A percentile compares a stretch with the other conserved stretches of the same genome.
Evolutionary conservation across 1,284 basidiomycete genomes (phyloP).

Genomic region (Macrocybe sp.): DNA sequence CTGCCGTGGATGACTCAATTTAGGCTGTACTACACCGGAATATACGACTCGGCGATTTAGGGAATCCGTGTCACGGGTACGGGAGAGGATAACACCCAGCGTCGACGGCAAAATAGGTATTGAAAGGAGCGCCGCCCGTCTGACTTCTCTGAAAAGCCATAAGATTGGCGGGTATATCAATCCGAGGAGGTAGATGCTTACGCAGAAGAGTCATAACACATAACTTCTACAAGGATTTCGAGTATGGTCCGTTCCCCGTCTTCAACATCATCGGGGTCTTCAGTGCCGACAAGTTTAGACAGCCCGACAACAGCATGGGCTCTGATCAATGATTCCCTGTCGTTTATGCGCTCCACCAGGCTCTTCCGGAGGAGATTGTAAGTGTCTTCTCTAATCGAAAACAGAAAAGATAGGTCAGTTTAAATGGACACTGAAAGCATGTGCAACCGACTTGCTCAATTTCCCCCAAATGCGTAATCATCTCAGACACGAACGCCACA

Average conservation of each 20-base stretch:
- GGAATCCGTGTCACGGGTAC: constrained; percentile 85
- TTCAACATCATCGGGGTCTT: constrained; percentile 64
- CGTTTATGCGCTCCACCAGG: constrained; percentile 75
- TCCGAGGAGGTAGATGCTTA: constrained; percentile 32
- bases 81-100: constrained; percentile 67
- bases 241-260: constrained; percentile 63
- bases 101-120: constrained; percentile 62
- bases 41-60: constrained; percentile 83
- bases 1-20: constrained; percentile 62
- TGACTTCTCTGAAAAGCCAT: constrained; percentile 68
- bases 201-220: constrained; percentile 77
- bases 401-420: not conserved
- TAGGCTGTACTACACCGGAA: constrained; percentile 56
- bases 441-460: constrained; percentile 61
- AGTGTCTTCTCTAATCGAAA: constrained; percentile 65
- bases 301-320: constrained; percentile 85
- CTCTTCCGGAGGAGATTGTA: constrained; percentile 66
- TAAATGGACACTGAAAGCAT: not conserved
- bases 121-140: constrained; percentile 82
- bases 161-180: not conserved
- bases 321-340: constrained; percentile 84
- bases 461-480: constrained; percentile 78
- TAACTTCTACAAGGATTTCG: constrained; percentile 68
- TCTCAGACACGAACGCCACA: constrained; percentile 74
- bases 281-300: constrained; percentile 77